These are phyloP conservation scores for Russula compacta DNA, from an alignment of 768 basidiomycete species.

Conservation along the genomic window DNA sequence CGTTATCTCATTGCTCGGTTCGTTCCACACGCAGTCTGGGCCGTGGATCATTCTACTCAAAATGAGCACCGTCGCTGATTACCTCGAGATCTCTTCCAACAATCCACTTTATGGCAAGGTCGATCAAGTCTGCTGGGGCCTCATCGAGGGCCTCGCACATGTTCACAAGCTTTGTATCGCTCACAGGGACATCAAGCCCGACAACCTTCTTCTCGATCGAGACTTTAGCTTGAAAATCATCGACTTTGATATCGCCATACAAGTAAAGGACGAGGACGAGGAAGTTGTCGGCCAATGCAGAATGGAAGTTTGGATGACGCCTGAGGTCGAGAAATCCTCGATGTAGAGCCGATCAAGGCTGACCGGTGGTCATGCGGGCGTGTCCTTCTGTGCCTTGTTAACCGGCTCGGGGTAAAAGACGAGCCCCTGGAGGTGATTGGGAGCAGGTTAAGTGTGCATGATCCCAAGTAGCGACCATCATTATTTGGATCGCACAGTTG, in stretches of 20 bases:
- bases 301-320: too few relatives aligned
- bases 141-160: slow-evolving; percentile 11
- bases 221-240: too few relatives aligned
- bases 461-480: not conserved
- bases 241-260: too few relatives aligned
- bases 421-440: not conserved
- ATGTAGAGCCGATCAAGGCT: too few relatives aligned
- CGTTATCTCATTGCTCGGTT: not conserved
- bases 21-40: not conserved
- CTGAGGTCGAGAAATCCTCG: too few relatives aligned
- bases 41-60: not conserved
- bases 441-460: not conserved
- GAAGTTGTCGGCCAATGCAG: too few relatives aligned
- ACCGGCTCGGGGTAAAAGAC: not conserved
- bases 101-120: not conserved
- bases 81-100: not conserved
- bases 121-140: not conserved
- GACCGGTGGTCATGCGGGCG: not conserved
- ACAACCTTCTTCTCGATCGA: not conserved
- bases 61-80: not conserved
- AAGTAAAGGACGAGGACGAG: too few relatives aligned
- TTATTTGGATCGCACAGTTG: not conserved
- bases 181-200: not conserved
- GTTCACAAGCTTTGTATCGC: not conserved
- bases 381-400: not conserved